phyloP scores from a whole-genome alignment of 768 basidiomycete species.

The Coprinellus aureogranulatus region DNA sequence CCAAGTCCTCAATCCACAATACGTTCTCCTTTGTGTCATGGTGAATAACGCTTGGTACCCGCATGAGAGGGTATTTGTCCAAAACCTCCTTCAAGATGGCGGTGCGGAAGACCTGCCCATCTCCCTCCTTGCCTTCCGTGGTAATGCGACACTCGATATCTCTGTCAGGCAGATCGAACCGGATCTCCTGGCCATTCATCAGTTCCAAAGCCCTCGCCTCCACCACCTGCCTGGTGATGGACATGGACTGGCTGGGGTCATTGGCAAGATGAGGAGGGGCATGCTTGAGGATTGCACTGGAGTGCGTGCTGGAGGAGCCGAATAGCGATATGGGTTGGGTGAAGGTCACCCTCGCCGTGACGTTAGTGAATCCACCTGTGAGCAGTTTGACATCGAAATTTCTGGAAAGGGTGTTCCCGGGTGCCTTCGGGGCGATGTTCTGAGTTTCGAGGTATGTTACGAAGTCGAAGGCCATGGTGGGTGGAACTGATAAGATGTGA shows the following conservation, averaged over 20 bases:
- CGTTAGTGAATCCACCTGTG: conserved; percentile 21
- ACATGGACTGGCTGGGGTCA: conserved; percentile 16
- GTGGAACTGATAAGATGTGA: too few species aligned
- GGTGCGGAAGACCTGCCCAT: too few species aligned
- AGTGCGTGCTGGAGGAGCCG: not conserved
- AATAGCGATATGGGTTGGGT: conserved; percentile 7
- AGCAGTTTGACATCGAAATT: conserved; percentile 6
- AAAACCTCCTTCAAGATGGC: conserved; percentile 6
- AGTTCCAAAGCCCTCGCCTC: conserved; percentile 21
- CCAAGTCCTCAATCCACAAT: conserved; percentile 24
- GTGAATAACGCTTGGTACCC: conserved; percentile 16
- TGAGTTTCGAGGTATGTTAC: not conserved
- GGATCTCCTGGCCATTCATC: conserved; percentile 4
- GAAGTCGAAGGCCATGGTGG: too few species aligned
- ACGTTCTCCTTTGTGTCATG: conserved; percentile 20
- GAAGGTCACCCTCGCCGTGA: conserved; percentile 20
- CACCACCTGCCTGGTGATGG: conserved; percentile 18
- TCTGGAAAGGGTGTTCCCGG: not conserved
- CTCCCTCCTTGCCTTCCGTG: too few species aligned
- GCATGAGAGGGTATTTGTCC: conserved; percentile 2
- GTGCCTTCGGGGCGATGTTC: not conserved
- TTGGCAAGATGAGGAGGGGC: conserved; percentile 22
- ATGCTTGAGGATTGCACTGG: conserved; percentile 19
- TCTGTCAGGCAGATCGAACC: not conserved
- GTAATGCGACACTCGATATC: too few species aligned